A percentile compares a stretch with the other conserved stretches of the same genome.
Evolutionary conservation across 192 early-diverging fungal species (phyloP).

Genomic region (Umbelopsis ramanniana): DNA sequence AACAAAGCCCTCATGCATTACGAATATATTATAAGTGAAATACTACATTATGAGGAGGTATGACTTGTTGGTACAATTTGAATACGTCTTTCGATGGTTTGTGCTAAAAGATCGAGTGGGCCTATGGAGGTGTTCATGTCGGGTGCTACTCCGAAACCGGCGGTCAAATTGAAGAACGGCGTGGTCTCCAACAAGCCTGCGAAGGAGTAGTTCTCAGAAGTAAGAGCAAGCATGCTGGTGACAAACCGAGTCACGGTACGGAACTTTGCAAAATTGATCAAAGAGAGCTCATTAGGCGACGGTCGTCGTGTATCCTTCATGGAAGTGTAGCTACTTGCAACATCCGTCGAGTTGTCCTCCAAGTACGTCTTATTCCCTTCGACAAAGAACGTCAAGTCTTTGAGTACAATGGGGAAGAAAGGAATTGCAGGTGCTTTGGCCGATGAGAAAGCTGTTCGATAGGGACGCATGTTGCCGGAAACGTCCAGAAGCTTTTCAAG

Average conservation of each 20-base stretch:
- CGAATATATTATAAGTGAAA: too few species aligned
- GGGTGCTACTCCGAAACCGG: neutral
- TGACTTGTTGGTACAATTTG: constrained; percentile 25
- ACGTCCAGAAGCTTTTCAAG: constrained; percentile 67
- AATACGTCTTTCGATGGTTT: constrained; percentile 21
- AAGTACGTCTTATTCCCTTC: constrained; percentile 67
- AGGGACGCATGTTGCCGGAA: constrained; percentile 66
- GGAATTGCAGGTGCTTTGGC: constrained; percentile 54
- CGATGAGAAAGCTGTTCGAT: constrained; percentile 55
- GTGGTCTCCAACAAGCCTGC: constrained; percentile 39
- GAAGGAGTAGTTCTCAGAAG: constrained; percentile 49
- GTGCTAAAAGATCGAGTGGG: constrained; percentile 20
- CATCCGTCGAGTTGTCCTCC: neutral
- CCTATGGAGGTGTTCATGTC: constrained; percentile 15
- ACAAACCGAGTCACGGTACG: constrained; percentile 43
- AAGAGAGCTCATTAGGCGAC: neutral
- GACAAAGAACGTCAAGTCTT: constrained; percentile 74
- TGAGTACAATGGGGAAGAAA: constrained; percentile 72
- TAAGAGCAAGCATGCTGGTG: constrained; percentile 38
- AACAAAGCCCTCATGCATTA: too few species aligned
- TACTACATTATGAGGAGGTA: neutral
- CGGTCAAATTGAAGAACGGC: constrained; percentile 29
- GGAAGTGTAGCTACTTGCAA: neutral
- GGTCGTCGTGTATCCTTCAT: neutral
- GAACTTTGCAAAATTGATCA: constrained; percentile 59